A percentile compares a stretch with the other conserved stretches of the same genome.
These are phyloP conservation scores for Paecilomyces variotii DNA, from an alignment of 2,329 filamentous ascomycete species.

Conservation along the genomic window DNA sequence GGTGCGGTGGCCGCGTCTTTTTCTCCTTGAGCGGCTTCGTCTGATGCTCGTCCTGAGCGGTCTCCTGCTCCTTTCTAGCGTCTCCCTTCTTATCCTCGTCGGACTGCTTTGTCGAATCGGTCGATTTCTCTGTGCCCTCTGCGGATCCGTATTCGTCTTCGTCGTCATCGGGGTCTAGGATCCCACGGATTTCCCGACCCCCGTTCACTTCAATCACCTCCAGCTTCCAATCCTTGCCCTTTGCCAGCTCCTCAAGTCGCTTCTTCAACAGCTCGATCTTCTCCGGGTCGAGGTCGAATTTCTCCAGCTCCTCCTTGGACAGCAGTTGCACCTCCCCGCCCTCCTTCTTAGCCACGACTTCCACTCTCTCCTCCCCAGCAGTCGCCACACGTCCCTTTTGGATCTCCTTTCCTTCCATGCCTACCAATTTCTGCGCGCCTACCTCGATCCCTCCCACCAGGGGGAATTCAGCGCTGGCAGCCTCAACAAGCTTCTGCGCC, in stretches of 20 bases:
- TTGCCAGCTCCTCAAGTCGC: slow-evolving; percentile 60
- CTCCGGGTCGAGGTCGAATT: slow-evolving; percentile 57
- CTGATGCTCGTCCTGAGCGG: slow-evolving; percentile 3
- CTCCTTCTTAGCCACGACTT: slow-evolving; percentile 47
- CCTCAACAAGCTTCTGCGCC: slow-evolving; percentile 25
- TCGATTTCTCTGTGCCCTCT: slow-evolving; percentile 16
- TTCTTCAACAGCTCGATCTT: slow-evolving; percentile 62
- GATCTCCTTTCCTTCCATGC: slow-evolving; percentile 47
- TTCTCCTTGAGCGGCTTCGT: slow-evolving; percentile 4
- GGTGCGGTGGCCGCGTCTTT: slow-evolving; percentile 14
- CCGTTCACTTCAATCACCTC: slow-evolving; percentile 66
- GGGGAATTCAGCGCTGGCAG: slow-evolving; percentile 23
- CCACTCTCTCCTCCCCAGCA: slow-evolving; percentile 41
- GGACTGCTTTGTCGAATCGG: slow-evolving; percentile 8
- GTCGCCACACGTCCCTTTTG: slow-evolving; percentile 50
- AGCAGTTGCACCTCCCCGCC: slow-evolving; percentile 56
- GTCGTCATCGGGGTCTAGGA: slow-evolving; percentile 54
- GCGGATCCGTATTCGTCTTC: slow-evolving; percentile 33
- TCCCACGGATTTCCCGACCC: slow-evolving; percentile 59
- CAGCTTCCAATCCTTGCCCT: slow-evolving; percentile 68
- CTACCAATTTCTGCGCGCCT: slow-evolving; percentile 49
- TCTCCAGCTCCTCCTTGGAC: slow-evolving; percentile 59
- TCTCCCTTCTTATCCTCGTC: slow-evolving; percentile 15
- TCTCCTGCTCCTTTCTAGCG: slow-evolving; percentile 10
- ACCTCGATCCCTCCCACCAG: slow-evolving; percentile 53